phyloP scores from a whole-genome alignment of 345 rosid genomes.

The Eucalyptus regnans region DNA sequence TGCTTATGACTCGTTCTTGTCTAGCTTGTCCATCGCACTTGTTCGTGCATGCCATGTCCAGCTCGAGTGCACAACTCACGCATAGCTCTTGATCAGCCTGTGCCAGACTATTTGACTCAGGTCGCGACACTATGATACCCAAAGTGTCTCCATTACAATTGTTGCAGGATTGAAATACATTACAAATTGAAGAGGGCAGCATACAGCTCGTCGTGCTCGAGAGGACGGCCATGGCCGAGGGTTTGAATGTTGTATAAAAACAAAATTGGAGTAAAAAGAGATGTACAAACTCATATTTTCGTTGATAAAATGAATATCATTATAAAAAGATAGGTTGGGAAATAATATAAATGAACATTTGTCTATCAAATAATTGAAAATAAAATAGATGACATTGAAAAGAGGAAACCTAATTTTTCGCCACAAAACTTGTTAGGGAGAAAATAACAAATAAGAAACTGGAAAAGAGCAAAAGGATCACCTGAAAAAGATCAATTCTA shows the following conservation, averaged over 20 bases:
- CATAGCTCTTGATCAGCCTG: background rate
- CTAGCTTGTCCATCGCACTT: background rate
- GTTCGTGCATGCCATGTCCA: background rate
- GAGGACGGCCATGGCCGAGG: background rate
- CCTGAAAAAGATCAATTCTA: background rate
- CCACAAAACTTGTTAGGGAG: background rate
- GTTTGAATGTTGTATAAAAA: background rate
- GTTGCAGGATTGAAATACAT: background rate
- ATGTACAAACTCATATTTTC: background rate
- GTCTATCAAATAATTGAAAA: background rate
- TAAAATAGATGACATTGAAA: background rate
- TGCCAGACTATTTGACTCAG: background rate
- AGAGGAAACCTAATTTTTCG: background rate
- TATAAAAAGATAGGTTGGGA: background rate
- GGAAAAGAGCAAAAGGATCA: background rate
- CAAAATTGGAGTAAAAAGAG: background rate
- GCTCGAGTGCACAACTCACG: background rate
- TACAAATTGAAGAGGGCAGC: background rate
- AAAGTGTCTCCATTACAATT: background rate
- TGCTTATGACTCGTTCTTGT: background rate
- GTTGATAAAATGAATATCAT: background rate
- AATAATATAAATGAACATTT: background rate
- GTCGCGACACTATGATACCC: background rate
- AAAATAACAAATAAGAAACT: background rate
- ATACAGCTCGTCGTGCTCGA: background rate